A percentile compares a stretch with the other conserved stretches of the same genome.
Conservation (phyloP, 169 alveolate species). For the Plasmodium coatneyi region DNA sequence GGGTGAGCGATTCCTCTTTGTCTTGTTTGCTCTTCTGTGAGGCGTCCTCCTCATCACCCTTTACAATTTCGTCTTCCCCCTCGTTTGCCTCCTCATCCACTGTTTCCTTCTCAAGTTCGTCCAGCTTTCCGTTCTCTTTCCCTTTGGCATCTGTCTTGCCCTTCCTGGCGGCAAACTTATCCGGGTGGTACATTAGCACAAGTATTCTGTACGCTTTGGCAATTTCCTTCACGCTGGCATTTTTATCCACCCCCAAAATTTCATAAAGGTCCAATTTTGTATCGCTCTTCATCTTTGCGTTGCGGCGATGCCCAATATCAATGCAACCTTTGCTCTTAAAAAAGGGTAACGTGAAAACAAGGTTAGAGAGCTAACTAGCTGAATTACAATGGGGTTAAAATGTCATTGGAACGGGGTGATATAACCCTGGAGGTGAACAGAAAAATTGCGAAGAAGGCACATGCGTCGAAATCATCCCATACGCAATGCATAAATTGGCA, state of each 20-base stretch:
- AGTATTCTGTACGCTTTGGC: constrained; percentile 92
- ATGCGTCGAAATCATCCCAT: background rate
- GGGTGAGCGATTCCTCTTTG: background rate
- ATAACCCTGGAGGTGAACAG: background rate
- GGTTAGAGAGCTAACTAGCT: background rate
- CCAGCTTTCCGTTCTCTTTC: background rate
- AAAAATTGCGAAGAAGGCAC: background rate
- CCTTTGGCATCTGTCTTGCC: background rate
- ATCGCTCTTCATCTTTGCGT: constrained; percentile 35
- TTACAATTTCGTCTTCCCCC: background rate
- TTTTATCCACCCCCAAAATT: constrained; percentile 83
- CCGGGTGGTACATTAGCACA: constrained; percentile 94
- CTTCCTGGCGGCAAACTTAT: constrained; percentile 82
- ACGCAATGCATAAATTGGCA: background rate
- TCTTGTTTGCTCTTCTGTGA: background rate
- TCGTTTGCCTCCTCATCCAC: background rate
- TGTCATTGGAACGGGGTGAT: background rate
- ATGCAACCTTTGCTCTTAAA: background rate
- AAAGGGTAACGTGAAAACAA: background rate
- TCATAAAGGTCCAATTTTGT: constrained; percentile 80
- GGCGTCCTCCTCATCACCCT: background rate
- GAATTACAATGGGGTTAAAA: background rate
- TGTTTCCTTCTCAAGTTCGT: background rate
- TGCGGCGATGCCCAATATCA: background rate
- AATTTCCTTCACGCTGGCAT: constrained; percentile 88